A percentile compares a stretch with the other conserved stretches of the same genome.
phyloP scores from a whole-genome alignment of 2,329 filamentous ascomycete species.

The Penicillium sp. region DNA sequence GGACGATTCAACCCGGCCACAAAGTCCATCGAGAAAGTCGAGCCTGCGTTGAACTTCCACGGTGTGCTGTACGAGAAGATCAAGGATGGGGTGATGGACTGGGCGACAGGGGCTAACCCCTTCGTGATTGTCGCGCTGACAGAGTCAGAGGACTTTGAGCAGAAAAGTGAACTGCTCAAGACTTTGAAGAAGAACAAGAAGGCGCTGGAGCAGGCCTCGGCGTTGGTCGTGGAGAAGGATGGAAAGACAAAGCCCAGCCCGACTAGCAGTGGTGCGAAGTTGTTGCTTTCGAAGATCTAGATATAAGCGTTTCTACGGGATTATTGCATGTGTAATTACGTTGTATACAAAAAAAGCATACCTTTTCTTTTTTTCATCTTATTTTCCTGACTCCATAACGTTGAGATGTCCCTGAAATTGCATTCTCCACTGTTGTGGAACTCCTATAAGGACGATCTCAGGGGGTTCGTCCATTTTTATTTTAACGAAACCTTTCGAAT shows the following conservation, averaged over 20 bases:
- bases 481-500: neutral
- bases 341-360: slow-evolving; percentile 18
- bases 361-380: neutral
- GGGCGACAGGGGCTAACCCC: slow-evolving; percentile 82
- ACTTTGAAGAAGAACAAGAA: slow-evolving; percentile 71
- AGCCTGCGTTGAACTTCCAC: slow-evolving; percentile 77
- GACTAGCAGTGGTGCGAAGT: slow-evolving; percentile 47
- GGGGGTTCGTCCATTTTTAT: slow-evolving; percentile 20
- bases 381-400: neutral
- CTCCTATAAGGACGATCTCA: slow-evolving; percentile 15
- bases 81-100: slow-evolving; percentile 68
- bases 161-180: slow-evolving; percentile 65
- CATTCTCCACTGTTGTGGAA: slow-evolving; percentile 16
- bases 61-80: slow-evolving; percentile 79
- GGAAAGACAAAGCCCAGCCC: slow-evolving; percentile 36
- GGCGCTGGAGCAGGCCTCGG: slow-evolving; percentile 59
- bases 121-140: slow-evolving; percentile 82
- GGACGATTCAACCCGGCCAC: slow-evolving; percentile 76
- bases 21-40: slow-evolving; percentile 67
- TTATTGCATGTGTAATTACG: slow-evolving; percentile 13
- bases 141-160: slow-evolving; percentile 69
- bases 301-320: slow-evolving; percentile 5
- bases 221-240: slow-evolving; percentile 51
- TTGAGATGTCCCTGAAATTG: slow-evolving; percentile 3
- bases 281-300: slow-evolving; percentile 38